These are phyloP conservation scores for Cyberlindnera americana DNA, from an alignment of 805 yeast species.

Conservation along the genomic window DNA sequence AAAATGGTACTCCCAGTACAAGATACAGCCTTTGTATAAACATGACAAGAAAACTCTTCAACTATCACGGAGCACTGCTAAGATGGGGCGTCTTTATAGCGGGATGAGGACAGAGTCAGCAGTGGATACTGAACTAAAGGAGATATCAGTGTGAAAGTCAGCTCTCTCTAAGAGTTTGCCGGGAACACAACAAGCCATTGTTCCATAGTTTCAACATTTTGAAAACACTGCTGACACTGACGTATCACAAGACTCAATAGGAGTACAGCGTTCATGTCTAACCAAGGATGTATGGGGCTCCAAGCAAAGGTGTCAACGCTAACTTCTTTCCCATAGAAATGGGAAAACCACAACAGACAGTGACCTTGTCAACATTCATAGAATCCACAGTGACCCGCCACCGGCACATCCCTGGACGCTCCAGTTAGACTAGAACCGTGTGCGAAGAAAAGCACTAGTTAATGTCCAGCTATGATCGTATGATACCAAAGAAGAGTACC, in stretches of 20 bases:
- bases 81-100: constrained; percentile 11
- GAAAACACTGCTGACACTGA: constrained; percentile 8
- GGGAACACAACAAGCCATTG: no score
- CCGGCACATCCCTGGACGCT: constrained; percentile 7
- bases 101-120: constrained; percentile 11
- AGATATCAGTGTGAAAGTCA: no score
- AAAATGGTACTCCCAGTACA: constrained; percentile 1
- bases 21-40: constrained; percentile 8
- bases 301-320: constrained; percentile 6
- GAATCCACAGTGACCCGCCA: constrained; percentile 11
- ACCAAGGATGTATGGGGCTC: constrained; percentile 4
- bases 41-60: neutral
- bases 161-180: no score
- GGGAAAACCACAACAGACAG: neutral
- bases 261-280: constrained; percentile 18
- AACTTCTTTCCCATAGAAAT: no score
- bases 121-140: no score
- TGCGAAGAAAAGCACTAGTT: no score
- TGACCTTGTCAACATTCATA: neutral
- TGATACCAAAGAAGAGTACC: no score
- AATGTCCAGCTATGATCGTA: no score
- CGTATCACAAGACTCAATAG: constrained; percentile 22
- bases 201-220: neutral
- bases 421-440: no score
- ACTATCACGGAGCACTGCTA: neutral